Percentiles rank a stretch among this genome's conserved stretches.
These are phyloP conservation scores for Chytriomyces confervae DNA, from an alignment of 192 early-diverging fungal species.

Conservation along the genomic window DNA sequence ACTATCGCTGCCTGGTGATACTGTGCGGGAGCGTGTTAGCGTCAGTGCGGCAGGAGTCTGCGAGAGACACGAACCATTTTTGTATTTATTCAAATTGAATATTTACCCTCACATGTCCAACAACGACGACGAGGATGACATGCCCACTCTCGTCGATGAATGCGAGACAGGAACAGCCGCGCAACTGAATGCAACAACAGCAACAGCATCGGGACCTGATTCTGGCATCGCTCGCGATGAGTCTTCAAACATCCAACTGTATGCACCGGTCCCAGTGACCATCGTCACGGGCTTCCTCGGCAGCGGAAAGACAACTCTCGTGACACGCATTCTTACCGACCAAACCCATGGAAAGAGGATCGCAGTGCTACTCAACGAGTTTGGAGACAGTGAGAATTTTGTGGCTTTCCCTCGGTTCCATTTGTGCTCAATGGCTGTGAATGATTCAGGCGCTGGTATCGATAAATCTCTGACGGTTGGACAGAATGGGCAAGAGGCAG, in stretches of 20 bases:
- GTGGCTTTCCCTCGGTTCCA: neutral
- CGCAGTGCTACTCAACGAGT: slow-evolving; percentile 98
- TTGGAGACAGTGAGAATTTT: slow-evolving; percentile 76
- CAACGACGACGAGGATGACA: too few species aligned
- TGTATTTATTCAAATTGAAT: too few species aligned
- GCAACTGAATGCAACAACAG: too few species aligned
- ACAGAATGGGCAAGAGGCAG: slow-evolving; percentile 79
- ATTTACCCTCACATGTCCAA: too few species aligned
- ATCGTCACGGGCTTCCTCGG: slow-evolving; percentile 71
- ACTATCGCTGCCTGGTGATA: too few species aligned
- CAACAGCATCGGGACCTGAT: too few species aligned
- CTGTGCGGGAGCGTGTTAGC: too few species aligned
- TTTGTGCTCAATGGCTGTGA: neutral
- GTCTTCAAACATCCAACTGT: neutral
- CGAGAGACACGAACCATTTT: too few species aligned
- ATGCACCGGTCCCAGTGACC: slow-evolving; percentile 59
- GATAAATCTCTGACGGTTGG: slow-evolving; percentile 89
- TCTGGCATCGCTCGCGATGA: too few species aligned
- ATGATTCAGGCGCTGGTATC: slow-evolving; percentile 77
- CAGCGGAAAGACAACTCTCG: slow-evolving; percentile 89
- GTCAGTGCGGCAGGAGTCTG: too few species aligned
- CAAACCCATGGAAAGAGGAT: slow-evolving; percentile 88
- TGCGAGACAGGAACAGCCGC: too few species aligned
- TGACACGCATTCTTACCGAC: slow-evolving; percentile 66
- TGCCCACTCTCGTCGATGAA: too few species aligned